Percentiles rank a stretch among this genome's conserved stretches.
phyloP scores from a whole-genome alignment of 1,284 basidiomycete genomes.

The Vanrija sp. region DNA sequence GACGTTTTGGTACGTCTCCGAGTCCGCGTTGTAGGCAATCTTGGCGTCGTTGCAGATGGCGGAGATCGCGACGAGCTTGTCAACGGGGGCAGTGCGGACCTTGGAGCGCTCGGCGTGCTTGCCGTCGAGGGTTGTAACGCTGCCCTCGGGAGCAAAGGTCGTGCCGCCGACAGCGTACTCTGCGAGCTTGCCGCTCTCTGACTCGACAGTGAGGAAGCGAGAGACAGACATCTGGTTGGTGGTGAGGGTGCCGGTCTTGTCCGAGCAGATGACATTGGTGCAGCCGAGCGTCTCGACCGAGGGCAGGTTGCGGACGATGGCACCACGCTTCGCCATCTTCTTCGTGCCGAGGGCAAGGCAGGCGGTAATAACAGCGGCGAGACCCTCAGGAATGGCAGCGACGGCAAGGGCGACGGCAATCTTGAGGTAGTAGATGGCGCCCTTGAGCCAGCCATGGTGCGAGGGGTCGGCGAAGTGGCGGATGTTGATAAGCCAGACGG shows the following conservation, averaged over 20 bases:
- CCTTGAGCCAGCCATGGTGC: constrained; percentile 82
- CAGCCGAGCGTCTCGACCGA: constrained; percentile 93
- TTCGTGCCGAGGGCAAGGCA: constrained; percentile 91
- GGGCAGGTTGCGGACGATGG: constrained; percentile 92
- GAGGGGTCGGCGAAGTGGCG: constrained; percentile 89
- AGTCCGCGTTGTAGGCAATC: constrained; percentile 69
- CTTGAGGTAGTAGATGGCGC: constrained; percentile 96
- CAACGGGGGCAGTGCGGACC: constrained; percentile 66
- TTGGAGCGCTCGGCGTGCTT: constrained; percentile 56
- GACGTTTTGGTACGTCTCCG: constrained; percentile 72
- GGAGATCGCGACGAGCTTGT: constrained; percentile 80
- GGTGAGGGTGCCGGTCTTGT: constrained; percentile 93
- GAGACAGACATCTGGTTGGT: constrained; percentile 96
- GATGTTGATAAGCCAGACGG: constrained; percentile 93
- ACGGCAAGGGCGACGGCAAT: constrained; percentile 95
- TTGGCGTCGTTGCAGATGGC: constrained; percentile 91
- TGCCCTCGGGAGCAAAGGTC: constrained; percentile 79
- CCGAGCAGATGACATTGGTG: constrained; percentile 94
- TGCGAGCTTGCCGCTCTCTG: constrained; percentile 52
- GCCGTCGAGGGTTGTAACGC: constrained; percentile 62
- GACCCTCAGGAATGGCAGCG: constrained; percentile 90
- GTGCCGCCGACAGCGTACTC: constrained; percentile 82
- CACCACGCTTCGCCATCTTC: constrained; percentile 97
- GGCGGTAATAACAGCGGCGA: constrained; percentile 95
- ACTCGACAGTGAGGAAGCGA: constrained; percentile 65